These are phyloP conservation scores for Candida sphagnicola DNA, from an alignment of 805 yeast species.

Conservation along the genomic window DNA sequence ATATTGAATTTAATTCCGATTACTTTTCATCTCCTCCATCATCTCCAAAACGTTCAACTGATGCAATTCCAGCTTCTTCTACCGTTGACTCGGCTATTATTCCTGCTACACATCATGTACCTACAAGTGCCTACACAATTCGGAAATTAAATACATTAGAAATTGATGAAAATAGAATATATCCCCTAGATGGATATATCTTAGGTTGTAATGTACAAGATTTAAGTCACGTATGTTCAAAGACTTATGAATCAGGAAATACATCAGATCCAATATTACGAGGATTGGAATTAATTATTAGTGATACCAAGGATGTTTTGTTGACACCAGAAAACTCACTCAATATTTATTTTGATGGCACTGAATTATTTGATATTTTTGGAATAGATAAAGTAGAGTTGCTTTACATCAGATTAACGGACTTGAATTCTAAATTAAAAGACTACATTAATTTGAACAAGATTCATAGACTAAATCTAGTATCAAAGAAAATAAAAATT, in stretches of 20 bases:
- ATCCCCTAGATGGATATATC: neutral
- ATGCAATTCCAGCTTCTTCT: neutral
- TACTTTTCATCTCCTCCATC: neutral
- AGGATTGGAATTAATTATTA: constrained; percentile 1
- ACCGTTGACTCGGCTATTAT: neutral
- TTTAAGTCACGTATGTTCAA: constrained; percentile 1
- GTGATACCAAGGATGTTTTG: neutral
- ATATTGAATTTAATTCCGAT: constrained; percentile 3
- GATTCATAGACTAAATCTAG: neutral
- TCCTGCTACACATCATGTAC: neutral
- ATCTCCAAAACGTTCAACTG: neutral
- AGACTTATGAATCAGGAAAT: neutral
- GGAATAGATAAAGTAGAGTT: neutral
- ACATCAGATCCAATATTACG: constrained; percentile 1
- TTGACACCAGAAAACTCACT: constrained; percentile 1
- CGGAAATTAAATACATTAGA: neutral
- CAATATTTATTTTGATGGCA: neutral
- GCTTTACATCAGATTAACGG: neutral
- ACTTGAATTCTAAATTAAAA: neutral
- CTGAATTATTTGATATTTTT: neutral
- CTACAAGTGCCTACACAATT: neutral
- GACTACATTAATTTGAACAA: neutral
- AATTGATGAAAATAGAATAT: constrained; percentile 1
- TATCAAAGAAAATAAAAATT: neutral
- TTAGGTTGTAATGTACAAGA: neutral